Evolutionary conservation across 257 asterid species (phyloP).

Genomic region (Nemophila menziesii): DNA sequence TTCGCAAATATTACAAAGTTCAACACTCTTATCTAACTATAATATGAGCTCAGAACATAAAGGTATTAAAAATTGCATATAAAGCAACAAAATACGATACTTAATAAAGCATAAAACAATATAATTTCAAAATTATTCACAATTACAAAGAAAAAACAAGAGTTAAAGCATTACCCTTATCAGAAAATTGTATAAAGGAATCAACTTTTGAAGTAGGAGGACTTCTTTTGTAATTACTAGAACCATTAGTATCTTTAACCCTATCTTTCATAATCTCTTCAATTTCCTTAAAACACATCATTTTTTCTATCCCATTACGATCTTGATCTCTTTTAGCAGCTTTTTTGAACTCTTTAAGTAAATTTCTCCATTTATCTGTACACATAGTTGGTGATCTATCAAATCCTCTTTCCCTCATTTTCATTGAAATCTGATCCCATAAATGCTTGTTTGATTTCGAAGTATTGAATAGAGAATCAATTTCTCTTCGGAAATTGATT

Average conservation of each 20-base stretch:
- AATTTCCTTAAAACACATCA: slow-evolving; percentile 1
- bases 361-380: slow-evolving; percentile 68
- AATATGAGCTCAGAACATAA: too few species aligned
- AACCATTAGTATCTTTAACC: slow-evolving; percentile 26
- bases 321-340: slow-evolving; percentile 31
- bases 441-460: slow-evolving; percentile 72
- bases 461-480: slow-evolving; percentile 65
- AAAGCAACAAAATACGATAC: too few species aligned
- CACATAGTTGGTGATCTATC: slow-evolving; percentile 94
- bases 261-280: slow-evolving; percentile 3
- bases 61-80: too few species aligned
- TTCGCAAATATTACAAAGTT: too few species aligned
- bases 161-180: slow-evolving; percentile 36
- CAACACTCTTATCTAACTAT: too few species aligned
- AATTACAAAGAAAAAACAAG: too few species aligned
- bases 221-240: slow-evolving; percentile 31
- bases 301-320: slow-evolving; percentile 41
- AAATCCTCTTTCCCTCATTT: slow-evolving; percentile 86
- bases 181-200: slow-evolving; percentile 47
- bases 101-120: too few species aligned
- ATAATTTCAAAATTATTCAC: too few species aligned
- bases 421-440: slow-evolving; percentile 79
- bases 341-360: slow-evolving; percentile 75
- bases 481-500: slow-evolving; percentile 57
- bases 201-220: slow-evolving; percentile 39